phyloP scores from a whole-genome alignment of 495 filamentous ascomycete species.

The Glarea lozoyensis region DNA sequence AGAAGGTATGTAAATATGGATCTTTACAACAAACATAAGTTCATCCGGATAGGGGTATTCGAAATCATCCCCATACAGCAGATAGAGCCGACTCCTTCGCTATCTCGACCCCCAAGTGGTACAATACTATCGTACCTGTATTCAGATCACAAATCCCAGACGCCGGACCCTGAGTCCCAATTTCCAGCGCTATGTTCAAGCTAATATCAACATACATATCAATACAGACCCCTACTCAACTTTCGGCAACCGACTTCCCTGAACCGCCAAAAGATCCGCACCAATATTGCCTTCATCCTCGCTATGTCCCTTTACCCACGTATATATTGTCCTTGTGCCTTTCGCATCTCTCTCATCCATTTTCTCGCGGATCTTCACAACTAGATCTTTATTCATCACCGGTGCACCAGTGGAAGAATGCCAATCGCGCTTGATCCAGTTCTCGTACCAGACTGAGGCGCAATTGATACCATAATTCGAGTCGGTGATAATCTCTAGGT shows the following conservation, averaged over 20 bases:
- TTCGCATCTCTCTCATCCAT: slow-evolving; percentile 60
- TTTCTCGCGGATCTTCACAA: slow-evolving; percentile 59
- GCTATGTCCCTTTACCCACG: slow-evolving; percentile 82
- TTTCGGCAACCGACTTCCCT: slow-evolving; percentile 6
- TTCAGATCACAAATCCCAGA: too few relatives aligned
- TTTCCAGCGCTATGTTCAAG: too few relatives aligned
- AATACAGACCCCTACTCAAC: too few relatives aligned
- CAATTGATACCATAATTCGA: slow-evolving; percentile 85
- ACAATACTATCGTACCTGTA: too few relatives aligned
- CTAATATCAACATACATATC: too few relatives aligned
- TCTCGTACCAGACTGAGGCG: slow-evolving; percentile 73
- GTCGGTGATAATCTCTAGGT: slow-evolving; percentile 69
- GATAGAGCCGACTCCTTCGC: too few relatives aligned
- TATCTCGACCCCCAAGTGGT: too few relatives aligned
- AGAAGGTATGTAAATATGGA: too few relatives aligned
- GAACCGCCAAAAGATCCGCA: slow-evolving; percentile 72
- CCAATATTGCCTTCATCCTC: slow-evolving; percentile 62
- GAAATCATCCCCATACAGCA: too few relatives aligned
- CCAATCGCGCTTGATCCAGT: slow-evolving; percentile 78
- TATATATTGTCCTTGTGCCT: slow-evolving; percentile 57
- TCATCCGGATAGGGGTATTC: too few relatives aligned
- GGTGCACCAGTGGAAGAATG: slow-evolving; percentile 54
- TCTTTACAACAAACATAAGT: too few relatives aligned
- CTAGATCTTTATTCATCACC: slow-evolving; percentile 80
- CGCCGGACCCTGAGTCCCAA: too few relatives aligned